phyloP scores from a whole-genome alignment of 2,329 filamentous ascomycete species.

The Phialemonium atrogriseum region DNA sequence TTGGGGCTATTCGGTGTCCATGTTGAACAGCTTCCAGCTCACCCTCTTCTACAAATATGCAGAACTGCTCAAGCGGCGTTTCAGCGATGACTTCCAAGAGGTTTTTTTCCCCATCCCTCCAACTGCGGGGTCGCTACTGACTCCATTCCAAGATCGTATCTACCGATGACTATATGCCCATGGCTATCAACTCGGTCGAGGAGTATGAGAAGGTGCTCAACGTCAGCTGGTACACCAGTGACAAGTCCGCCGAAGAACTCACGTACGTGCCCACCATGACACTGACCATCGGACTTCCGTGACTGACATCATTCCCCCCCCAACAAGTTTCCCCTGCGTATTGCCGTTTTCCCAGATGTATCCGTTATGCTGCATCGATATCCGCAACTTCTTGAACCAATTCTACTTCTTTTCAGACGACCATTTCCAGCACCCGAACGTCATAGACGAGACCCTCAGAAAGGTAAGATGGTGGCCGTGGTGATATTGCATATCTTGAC shows the following conservation, averaged over 20 bases:
- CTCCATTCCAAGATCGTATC: constrained; percentile 49
- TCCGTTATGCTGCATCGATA: constrained; percentile 94
- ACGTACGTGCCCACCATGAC: too few relatives aligned
- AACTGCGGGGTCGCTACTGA: constrained; percentile 1
- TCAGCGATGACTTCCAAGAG: constrained; percentile 94
- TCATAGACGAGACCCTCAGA: constrained; percentile 86
- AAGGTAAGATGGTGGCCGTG: too few relatives aligned
- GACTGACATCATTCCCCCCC: constrained; percentile 17
- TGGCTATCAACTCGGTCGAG: constrained; percentile 84
- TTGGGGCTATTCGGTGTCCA: constrained; percentile 79
- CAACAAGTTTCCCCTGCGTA: constrained; percentile 81
- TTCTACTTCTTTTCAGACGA: constrained; percentile 98
- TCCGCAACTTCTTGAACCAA: constrained; percentile 93
- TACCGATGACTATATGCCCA: constrained; percentile 99
- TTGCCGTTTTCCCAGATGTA: constrained; percentile 99
- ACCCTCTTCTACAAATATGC: constrained; percentile 90
- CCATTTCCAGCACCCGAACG: constrained; percentile 81
- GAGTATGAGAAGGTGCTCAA: constrained; percentile 95
- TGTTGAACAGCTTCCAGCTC: constrained; percentile 79
- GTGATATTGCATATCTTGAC: not conserved
- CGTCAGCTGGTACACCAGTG: constrained; percentile 91
- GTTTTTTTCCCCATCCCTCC: constrained; percentile 30
- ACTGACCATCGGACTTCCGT: constrained; percentile 5
- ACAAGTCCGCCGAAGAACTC: constrained; percentile 67
- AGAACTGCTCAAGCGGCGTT: constrained; percentile 79